Percentiles rank a stretch among this genome's conserved stretches.
These are phyloP conservation scores for Hansfordia pulvinata DNA, from an alignment of 2,329 filamentous ascomycete genomes.

Conservation along the genomic window DNA sequence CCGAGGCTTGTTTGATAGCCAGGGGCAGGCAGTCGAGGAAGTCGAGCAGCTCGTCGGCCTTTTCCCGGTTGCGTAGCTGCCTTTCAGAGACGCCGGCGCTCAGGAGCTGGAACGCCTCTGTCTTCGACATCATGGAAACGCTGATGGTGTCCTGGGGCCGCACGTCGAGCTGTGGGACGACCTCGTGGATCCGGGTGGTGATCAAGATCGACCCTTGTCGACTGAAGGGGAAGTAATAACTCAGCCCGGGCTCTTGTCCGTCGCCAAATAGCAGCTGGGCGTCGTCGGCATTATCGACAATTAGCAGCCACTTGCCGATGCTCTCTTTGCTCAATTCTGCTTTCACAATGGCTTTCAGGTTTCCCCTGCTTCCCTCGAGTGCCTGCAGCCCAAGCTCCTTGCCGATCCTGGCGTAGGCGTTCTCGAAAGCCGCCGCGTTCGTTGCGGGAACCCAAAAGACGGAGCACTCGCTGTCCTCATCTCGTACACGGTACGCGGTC, in stretches of 20 bases:
- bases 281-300: slow-evolving; percentile 32
- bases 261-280: slow-evolving; percentile 12
- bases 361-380: slow-evolving; percentile 17
- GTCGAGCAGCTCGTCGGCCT: slow-evolving; percentile 15
- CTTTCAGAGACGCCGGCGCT: too few relatives aligned
- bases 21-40: slow-evolving; percentile 24
- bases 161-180: slow-evolving; percentile 13
- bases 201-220: slow-evolving; percentile 19
- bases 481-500: slow-evolving; percentile 13
- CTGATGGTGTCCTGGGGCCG: slow-evolving; percentile 13
- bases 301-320: slow-evolving; percentile 22
- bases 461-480: slow-evolving; percentile 15
- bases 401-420: slow-evolving; percentile 20
- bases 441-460: slow-evolving; percentile 26
- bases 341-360: slow-evolving; percentile 22
- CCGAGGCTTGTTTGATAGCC: slow-evolving; percentile 23
- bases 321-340: slow-evolving; percentile 13
- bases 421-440: slow-evolving; percentile 15
- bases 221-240: slow-evolving; percentile 18
- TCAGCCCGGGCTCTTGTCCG: slow-evolving; percentile 10
- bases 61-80: too few relatives aligned
- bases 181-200: slow-evolving; percentile 21
- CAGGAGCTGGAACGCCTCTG: slow-evolving; percentile 14
- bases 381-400: slow-evolving; percentile 11
- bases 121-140: slow-evolving; percentile 14